Conservation (phyloP, 2,329 filamentous ascomycete species). For the Fusarium fujikuroi region DNA sequence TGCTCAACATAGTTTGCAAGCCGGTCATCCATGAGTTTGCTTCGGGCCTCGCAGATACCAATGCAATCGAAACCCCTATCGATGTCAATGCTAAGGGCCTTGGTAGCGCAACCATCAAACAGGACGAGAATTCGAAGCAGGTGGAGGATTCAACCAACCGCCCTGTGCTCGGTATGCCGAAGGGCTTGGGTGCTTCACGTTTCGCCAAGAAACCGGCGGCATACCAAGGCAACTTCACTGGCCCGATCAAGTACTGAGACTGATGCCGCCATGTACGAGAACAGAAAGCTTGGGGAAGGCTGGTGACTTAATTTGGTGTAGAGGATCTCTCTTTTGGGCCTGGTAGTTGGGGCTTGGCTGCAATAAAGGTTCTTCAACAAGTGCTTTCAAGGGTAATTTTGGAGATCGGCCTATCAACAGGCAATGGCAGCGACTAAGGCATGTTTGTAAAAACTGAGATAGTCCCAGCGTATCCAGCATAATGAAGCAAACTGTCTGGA, state of each 20-base stretch:
- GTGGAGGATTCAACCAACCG: background rate
- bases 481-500: constrained; percentile 5
- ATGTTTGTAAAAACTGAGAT: constrained; percentile 21
- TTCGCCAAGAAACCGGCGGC: constrained; percentile 15
- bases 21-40: background rate
- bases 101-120: background rate
- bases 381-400: background rate
- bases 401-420: background rate
- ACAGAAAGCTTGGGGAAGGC: background rate
- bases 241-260: constrained; percentile 5
- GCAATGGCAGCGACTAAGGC: background rate
- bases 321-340: background rate
- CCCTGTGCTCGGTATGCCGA: background rate
- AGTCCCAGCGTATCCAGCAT: constrained; percentile 1
- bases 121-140: background rate
- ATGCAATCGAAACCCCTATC: background rate
- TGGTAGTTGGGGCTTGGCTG: background rate
- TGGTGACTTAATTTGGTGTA: background rate
- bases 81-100: background rate
- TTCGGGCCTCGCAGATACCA: background rate
- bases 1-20: constrained; percentile 6
- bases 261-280: background rate
- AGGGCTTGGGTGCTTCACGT: constrained; percentile 34
- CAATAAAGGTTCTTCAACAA: background rate
- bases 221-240: constrained; percentile 27